Percentiles rank a stretch among this genome's conserved stretches.
Conservation (phyloP, 1,284 basidiomycete genomes). For the Xerocomus amazonicus region DNA sequence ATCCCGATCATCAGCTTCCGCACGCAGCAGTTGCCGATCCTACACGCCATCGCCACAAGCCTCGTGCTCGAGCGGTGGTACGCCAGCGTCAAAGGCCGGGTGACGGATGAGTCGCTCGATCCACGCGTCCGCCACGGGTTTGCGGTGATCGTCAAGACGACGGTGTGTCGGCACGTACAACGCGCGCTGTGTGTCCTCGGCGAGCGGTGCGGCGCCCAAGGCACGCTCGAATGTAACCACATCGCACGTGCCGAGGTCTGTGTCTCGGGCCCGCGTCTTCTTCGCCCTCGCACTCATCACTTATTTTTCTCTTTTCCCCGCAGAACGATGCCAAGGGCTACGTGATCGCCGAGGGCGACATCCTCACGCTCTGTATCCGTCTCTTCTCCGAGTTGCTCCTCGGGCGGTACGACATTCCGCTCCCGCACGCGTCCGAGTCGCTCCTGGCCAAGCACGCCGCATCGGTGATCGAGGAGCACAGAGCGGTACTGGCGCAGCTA, state of each 20-base stretch:
- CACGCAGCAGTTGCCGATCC: conserved; percentile 54
- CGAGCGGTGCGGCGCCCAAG: conserved; percentile 55
- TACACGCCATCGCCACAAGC: conserved; percentile 43
- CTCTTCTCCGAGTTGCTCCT: conserved; percentile 51
- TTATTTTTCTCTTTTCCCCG: too few relatives aligned
- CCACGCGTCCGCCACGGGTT: conserved; percentile 45
- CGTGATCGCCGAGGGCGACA: conserved; percentile 54
- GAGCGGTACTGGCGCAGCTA: conserved; percentile 34
- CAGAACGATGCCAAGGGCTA: conserved; percentile 50
- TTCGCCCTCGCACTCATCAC: too few relatives aligned
- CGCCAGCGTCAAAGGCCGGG: conserved; percentile 33
- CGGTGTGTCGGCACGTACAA: conserved; percentile 48
- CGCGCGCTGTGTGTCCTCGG: conserved; percentile 44
- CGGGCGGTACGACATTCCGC: conserved; percentile 40
- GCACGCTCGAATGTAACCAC: conserved; percentile 52
- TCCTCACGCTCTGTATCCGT: conserved; percentile 50
- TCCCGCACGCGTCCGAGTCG: conserved; percentile 40
- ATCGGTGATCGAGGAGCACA: conserved; percentile 43
- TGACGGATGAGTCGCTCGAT: conserved; percentile 36
- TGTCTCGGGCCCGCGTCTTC: conserved; percentile 10
- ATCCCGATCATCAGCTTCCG: conserved; percentile 51
- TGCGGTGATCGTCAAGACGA: conserved; percentile 49
- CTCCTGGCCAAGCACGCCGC: conserved; percentile 44
- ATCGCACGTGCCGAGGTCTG: conserved; percentile 49
- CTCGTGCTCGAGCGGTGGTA: conserved; percentile 48